Base-by-base conservation (phyloP, 768 basidiomycete genomes). In the Lactifluus piperatus region DNA sequence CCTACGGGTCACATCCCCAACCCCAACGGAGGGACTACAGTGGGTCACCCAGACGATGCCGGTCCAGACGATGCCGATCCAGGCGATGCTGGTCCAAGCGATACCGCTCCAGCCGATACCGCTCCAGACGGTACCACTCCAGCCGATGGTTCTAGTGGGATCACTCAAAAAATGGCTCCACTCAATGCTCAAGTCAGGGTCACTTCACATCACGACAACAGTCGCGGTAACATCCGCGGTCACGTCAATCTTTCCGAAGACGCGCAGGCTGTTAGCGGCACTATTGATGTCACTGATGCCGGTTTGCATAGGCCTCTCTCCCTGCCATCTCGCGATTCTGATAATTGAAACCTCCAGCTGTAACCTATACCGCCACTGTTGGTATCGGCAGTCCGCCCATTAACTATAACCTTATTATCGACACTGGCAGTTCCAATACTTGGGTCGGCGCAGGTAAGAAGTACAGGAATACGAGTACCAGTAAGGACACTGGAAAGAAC, bases 241-340 rank as follows among this genome's bases (percentile, higher is more conserved):
- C 1, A 32, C 20, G 41, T 4, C 4, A 14, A 14, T 41, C 13
- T n/a, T 11, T 0, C 39, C 16, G 20, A 32, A 5, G 30, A 9
- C 9, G 20, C 20, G 0, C 0, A 20, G 41, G 7, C 62, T 32
- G 37, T 55, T 22, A 68, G 63, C 51, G 64, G 71, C 34, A 77
- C 74, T 48, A 77, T 84, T 58, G 79, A 84, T 51, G 82, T 79
- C 47, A 83, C 79, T 43, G 80, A 84, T 67, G 72, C 83, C 52
- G 76, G 79, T 75, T 56, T 32, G 69, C 14, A 46, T 24, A 14
- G 1, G 29, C 6, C 20, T 24, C 13, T 1, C 8, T 32, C 29
- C 10, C 9, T 22, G 24, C 22, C 56, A 39, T 49, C 27, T 29
- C 24, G n/a, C 26, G 14, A 11, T 45, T 22, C 22, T 54, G 26